Evolutionary conservation across 108 stramenopile species (phyloP), one percentile per base, ranked within the genome.

Genomic region (Cylindrotheca fusiformis): DNA sequence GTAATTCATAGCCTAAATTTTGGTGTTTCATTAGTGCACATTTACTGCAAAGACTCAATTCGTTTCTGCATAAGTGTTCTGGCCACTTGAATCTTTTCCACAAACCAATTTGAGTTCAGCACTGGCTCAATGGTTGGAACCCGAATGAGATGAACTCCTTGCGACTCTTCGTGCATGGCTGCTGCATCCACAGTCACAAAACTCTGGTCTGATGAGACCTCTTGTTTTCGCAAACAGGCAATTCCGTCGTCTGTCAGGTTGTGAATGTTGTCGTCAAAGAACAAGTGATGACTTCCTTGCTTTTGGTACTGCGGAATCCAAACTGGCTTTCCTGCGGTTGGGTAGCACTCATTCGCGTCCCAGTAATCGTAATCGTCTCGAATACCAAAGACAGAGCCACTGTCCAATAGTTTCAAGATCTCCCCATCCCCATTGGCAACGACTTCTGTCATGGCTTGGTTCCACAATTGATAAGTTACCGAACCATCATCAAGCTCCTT

Each of bases 191-290:
- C 56, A 14, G 83, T 78, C 53, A 47, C 31, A 54, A 79, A 88
- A n/a, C 63, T 62, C 2, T 57, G 23, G 46, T 72, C 65, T 48
- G 81, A 61, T 21, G 69, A 10, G 66, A 3, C 65, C n/a, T 52
- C 22, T 49, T 79, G 74, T 22, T 75, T 41, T 29, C 92, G 87
- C 32, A 91, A 68, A 36, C 84, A 82, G 8, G 86, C 89, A 33
- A 89, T 89, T 22, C 86, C 75, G 70, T 94, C 86, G 19, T 69
- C 41, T 0, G 66, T 68, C 54, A 85, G 67, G 60, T 89, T 86
- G 60, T 88, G 88, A 60, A 94, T 94, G 59, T 94, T 91, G 71
- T 94, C 93, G 71, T 94, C 93, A 63, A 94, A 77, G 3, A 94
- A 55, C 1, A 94, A 65, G 63, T 94, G 93, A 58, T 93, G 91